These are phyloP conservation scores for Nicotiana sylvestris DNA, from an alignment of 257 asterid species.

Conservation along the genomic window DNA sequence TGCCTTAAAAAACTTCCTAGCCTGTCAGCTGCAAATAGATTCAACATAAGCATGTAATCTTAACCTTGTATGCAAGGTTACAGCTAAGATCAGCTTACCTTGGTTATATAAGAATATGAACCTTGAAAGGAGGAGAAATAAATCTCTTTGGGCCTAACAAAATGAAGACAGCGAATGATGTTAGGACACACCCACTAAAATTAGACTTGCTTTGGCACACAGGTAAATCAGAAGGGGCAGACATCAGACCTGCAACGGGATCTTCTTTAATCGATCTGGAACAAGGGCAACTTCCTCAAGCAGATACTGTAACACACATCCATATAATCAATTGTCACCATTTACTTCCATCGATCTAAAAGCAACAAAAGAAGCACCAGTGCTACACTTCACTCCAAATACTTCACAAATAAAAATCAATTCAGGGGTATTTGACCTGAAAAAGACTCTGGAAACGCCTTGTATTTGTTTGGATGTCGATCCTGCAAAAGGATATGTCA, in stretches of 20 bases:
- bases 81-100: slow-evolving; percentile 37
- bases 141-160: slow-evolving; percentile 73
- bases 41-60: slow-evolving; percentile 1
- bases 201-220: not conserved
- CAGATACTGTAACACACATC: slow-evolving; percentile 57
- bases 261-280: slow-evolving; percentile 66
- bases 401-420: not conserved
- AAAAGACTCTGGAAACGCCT: slow-evolving; percentile 83
- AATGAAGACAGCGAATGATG: slow-evolving; percentile 6
- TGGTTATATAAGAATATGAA: slow-evolving; percentile 64
- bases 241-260: slow-evolving; percentile 70
- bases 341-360: not conserved
- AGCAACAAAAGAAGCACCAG: not conserved
- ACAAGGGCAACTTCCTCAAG: slow-evolving; percentile 77
- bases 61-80: slow-evolving; percentile 15
- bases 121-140: slow-evolving; percentile 83
- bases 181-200: not conserved
- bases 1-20: slow-evolving; percentile 71
- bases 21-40: slow-evolving; percentile 53
- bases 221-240: not conserved
- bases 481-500: slow-evolving; percentile 46
- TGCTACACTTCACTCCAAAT: not conserved
- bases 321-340: slow-evolving; percentile 1
- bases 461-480: slow-evolving; percentile 87
- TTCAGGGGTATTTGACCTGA: slow-evolving; percentile 40